Conservation (phyloP, 2,329 filamentous ascomycete genomes). For the Diplocarpon rosae region DNA sequence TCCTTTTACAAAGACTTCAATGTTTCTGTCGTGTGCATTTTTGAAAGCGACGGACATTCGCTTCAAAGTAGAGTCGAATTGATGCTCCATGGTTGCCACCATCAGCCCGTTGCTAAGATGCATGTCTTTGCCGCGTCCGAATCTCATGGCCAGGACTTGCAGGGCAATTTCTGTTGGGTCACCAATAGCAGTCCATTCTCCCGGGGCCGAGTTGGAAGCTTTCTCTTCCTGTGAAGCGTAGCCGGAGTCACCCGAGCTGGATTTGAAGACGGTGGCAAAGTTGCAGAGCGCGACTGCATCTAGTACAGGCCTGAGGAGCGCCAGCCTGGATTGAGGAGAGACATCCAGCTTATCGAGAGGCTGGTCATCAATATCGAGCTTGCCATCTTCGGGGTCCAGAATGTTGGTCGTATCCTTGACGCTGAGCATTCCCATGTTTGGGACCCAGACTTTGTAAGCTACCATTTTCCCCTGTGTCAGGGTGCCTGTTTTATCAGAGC, state of each 20-base stretch:
- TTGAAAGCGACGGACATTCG: conserved; percentile 62
- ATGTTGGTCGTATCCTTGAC: conserved; percentile 47
- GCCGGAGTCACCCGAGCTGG: conserved; percentile 3
- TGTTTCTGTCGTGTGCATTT: conserved; percentile 29
- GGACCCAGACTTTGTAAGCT: conserved; percentile 49
- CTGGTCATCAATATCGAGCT: conserved; percentile 34
- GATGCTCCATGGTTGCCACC: conserved; percentile 50
- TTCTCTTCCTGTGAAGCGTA: conserved; percentile 8
- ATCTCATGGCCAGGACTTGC: conserved; percentile 62
- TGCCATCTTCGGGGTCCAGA: conserved; percentile 49
- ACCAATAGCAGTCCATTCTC: conserved; percentile 46
- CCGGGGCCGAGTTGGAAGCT: conserved; percentile 5
- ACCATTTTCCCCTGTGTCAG: conserved; percentile 41
- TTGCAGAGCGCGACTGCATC: conserved; percentile 51
- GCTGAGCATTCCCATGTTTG: conserved; percentile 39
- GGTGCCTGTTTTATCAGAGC: conserved; percentile 52
- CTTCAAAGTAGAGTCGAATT: conserved; percentile 64
- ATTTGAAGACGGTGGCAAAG: conserved; percentile 33
- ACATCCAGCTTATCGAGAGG: conserved; percentile 28
- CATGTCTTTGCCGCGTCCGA: conserved; percentile 42
- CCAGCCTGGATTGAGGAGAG: conserved; percentile 24
- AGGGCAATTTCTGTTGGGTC: conserved; percentile 66
- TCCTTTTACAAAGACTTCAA: conserved; percentile 45
- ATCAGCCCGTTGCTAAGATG: conserved; percentile 35
- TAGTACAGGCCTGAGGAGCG: conserved; percentile 29